Percentiles rank a stretch among this genome's conserved stretches.
Evolutionary conservation across 2,329 filamentous ascomycete genomes (phyloP).

Genomic region (Celoporthe dispersa): DNA sequence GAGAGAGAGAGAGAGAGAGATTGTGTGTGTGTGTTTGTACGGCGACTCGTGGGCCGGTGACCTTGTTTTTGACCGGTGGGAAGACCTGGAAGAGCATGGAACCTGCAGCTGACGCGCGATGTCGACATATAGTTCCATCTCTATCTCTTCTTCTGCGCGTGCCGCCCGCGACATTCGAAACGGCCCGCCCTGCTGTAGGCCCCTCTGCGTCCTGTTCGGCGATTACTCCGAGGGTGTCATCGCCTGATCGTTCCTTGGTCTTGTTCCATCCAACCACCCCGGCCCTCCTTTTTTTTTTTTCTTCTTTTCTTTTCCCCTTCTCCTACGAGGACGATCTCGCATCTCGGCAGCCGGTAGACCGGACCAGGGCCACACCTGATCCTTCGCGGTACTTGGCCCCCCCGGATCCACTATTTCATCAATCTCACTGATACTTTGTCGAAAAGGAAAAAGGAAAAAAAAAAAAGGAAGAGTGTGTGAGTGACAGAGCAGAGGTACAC

Average conservation of each 20-base stretch:
- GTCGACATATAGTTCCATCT: slow-evolving; percentile 13
- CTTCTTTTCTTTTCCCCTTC: too few relatives aligned
- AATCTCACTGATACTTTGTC: neutral
- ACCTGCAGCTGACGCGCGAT: slow-evolving; percentile 26
- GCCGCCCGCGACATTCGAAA: slow-evolving; percentile 6
- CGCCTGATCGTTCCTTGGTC: slow-evolving; percentile 10
- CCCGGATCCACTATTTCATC: neutral
- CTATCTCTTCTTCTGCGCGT: slow-evolving; percentile 18
- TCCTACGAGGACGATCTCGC: slow-evolving; percentile 17
- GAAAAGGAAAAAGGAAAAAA: neutral
- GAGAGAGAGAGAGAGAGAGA: neutral
- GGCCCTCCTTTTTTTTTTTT: too few relatives aligned
- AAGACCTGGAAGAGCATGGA: neutral
- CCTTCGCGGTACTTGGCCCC: slow-evolving; percentile 12
- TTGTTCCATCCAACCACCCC: neutral
- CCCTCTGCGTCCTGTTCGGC: slow-evolving; percentile 1
- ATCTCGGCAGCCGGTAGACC: slow-evolving; percentile 21
- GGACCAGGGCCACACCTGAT: slow-evolving; percentile 3
- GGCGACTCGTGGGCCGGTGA: neutral
- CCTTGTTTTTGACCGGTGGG: neutral
- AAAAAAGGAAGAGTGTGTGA: too few relatives aligned
- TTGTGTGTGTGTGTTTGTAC: neutral
- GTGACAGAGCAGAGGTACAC: neutral
- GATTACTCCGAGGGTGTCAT: neutral
- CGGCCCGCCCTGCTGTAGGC: neutral